Base-by-base conservation (phyloP, 176 grass and related monocot genomes). In the Phoenix dactylifera region DNA sequence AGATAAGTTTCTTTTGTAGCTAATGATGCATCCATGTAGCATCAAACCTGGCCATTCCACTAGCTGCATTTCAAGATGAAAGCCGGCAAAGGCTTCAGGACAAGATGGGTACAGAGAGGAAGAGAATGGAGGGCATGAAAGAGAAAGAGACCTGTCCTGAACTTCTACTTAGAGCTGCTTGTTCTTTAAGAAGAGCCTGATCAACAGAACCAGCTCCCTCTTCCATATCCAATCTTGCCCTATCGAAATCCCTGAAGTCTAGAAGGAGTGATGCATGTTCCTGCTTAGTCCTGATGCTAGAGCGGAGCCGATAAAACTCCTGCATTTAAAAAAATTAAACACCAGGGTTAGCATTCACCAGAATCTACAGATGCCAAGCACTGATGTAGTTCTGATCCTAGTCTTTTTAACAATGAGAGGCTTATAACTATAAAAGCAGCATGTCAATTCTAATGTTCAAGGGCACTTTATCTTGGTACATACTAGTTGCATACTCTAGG, bases 231-330 rank as follows among this genome's bases (percentile, higher is more conserved):
- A 86, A 85, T 50, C 89, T 85, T 62, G 79, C 76, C 74, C 74
- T 77, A 65, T 98, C 85, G 72, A 92, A 98, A 68, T 98, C 93
- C 80, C 88, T 98, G 55, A 98, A 86, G 72, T 98, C 93, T 59
- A 98, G 84, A 62, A 72, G 70, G 65, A 98, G 87, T 20, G 93
- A 98, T 35, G 84, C 81, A 76, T 88, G 93, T 51, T 98, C 84
- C 83, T 90, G 82, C 68, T 98, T 98, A 63, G 78, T 76, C 78
- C 76, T 78, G 19, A 92, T 79, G 72, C 84, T 92, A 24, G 87
- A 90, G 73, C 66, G 79, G 60, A 98, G 81, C 19, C 84, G 74
- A 83, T 86, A 98, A 70, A 98, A 98, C 76, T 98, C 93, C 93
- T 92, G 73, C 49, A 67, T 48, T 18, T 44, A 51, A 49, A 51